These are phyloP conservation scores for Nepenthes alata DNA, from an alignment of 179 eudicot species.

Conservation along the genomic window DNA sequence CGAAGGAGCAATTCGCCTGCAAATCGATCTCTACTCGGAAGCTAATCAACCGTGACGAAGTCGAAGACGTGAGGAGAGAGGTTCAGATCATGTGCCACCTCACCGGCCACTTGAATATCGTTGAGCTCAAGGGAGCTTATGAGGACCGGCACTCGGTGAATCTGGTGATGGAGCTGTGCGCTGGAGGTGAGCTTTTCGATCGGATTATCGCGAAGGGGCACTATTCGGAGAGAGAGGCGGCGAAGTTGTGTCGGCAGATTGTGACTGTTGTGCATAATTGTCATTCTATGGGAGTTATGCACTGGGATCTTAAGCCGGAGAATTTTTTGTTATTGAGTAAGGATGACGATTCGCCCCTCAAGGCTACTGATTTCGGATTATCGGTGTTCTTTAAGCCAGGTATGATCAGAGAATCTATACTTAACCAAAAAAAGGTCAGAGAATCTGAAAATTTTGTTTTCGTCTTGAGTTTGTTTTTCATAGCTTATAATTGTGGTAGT, in stretches of 20 bases:
- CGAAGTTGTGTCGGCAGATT: conserved; percentile 58
- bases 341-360: conserved; percentile 67
- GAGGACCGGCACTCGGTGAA: conserved; percentile 75
- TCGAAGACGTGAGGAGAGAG: conserved; percentile 78
- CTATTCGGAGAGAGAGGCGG: conserved; percentile 87
- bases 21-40: conserved; percentile 78
- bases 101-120: conserved; percentile 80
- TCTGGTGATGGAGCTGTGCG: conserved; percentile 82
- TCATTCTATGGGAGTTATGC: conserved; percentile 94
- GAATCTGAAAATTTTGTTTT: too few relatives aligned
- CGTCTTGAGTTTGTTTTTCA: too few relatives aligned
- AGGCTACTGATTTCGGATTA: conserved; percentile 85
- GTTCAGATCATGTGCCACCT: conserved; percentile 95
- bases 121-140: conserved; percentile 65
- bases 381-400: conserved; percentile 82
- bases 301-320: conserved; percentile 85
- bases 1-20: conserved; percentile 49
- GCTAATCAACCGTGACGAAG: conserved; percentile 45
- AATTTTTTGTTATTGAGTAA: conserved; percentile 66
- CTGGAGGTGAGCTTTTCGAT: conserved; percentile 88
- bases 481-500: too few relatives aligned
- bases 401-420: conserved; percentile 6
- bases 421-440: too few relatives aligned
- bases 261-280: conserved; percentile 77
- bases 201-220: conserved; percentile 79